Conservation (phyloP, 768 basidiomycete species). For the Amylocystis lapponica region DNA sequence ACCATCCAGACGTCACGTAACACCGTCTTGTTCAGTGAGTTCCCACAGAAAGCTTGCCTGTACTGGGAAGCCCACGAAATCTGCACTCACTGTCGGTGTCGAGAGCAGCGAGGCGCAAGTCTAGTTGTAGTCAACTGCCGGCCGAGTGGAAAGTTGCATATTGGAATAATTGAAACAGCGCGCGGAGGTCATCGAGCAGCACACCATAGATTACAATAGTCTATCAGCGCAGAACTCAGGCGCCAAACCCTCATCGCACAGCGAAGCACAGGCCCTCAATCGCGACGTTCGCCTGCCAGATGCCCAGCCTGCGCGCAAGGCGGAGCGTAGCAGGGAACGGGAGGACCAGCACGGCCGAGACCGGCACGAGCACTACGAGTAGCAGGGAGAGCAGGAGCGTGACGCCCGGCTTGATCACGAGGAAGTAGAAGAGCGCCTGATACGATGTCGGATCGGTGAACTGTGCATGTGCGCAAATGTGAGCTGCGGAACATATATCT, state of each 20-base stretch:
- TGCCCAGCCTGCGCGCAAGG: constrained; percentile 57
- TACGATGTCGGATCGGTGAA: constrained; percentile 80
- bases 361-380: constrained; percentile 50
- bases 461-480: constrained; percentile 28
- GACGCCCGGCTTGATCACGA: constrained; percentile 80
- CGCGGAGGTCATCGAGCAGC: too few species aligned
- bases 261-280: constrained; percentile 59
- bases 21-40: too few species aligned
- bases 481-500: not conserved
- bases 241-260: constrained; percentile 21
- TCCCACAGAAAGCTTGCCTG: too few species aligned
- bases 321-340: constrained; percentile 67
- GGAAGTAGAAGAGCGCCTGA: constrained; percentile 83
- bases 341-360: constrained; percentile 51
- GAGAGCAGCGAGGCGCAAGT: too few species aligned
- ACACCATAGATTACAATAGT: too few species aligned
- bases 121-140: too few species aligned
- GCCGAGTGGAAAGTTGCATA: too few species aligned
- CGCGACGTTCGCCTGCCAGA: constrained; percentile 82
- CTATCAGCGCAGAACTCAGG: too few species aligned
- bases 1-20: too few species aligned
- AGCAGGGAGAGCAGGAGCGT: constrained; percentile 58
- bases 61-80: too few species aligned
- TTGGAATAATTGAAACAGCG: too few species aligned
- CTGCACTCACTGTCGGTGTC: too few species aligned